phyloP scores from a whole-genome alignment of 139 green algal species.

The Chlorella vulgaris region DNA sequence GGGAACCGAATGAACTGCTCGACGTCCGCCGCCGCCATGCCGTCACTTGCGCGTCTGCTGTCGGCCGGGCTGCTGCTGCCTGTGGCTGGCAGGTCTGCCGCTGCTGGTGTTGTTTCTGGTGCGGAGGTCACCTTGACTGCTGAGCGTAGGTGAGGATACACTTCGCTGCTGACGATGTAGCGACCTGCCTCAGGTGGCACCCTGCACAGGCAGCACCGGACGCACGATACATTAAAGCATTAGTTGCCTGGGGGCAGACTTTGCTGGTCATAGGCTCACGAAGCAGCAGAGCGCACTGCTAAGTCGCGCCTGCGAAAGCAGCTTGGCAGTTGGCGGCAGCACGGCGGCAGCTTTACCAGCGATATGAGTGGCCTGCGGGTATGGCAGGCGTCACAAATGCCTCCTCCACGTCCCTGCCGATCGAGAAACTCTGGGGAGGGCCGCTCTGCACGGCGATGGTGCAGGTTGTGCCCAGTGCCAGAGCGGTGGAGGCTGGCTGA shows the following conservation, averaged over 20 bases:
- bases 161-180: slow-evolving; percentile 27
- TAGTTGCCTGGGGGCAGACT: neutral
- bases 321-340: too few relatives aligned
- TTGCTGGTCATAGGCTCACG: too few relatives aligned
- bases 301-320: too few relatives aligned
- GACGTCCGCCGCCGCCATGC: neutral
- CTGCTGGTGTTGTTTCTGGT: neutral
- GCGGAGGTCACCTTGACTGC: neutral
- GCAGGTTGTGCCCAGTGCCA: slow-evolving; percentile 3
- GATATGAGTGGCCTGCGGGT: slow-evolving; percentile 14
- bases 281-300: too few relatives aligned
- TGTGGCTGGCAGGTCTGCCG: neutral
- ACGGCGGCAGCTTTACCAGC: slow-evolving; percentile 9
- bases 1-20: slow-evolving; percentile 16
- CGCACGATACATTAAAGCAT: neutral
- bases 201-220: slow-evolving; percentile 15
- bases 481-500: neutral
- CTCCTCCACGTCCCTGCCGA: slow-evolving; percentile 18
- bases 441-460: slow-evolving; percentile 24
- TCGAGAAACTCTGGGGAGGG: slow-evolving; percentile 24
- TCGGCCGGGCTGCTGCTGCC: neutral
- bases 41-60: neutral
- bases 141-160: slow-evolving; percentile 23
- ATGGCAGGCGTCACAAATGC: neutral
- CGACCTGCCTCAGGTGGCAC: neutral